Percentiles rank a stretch among this genome's conserved stretches.
Conservation (phyloP, 345 rosid genomes). For the Lepidium sativum region DNA sequence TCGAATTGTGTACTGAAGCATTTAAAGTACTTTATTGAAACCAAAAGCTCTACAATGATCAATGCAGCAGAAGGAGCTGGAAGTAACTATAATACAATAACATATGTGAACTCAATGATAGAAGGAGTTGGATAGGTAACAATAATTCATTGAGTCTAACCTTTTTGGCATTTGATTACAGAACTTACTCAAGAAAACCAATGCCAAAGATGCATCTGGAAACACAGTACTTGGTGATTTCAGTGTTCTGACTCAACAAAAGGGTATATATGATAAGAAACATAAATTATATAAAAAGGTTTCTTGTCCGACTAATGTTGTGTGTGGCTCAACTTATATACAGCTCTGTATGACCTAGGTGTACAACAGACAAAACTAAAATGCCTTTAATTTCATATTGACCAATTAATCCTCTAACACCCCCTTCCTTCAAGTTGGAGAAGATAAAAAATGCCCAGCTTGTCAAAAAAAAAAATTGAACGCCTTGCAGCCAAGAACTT, state of each 20-base stretch:
- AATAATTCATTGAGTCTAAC: neutral
- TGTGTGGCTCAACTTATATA: too few relatives aligned
- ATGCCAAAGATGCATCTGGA: slow-evolving; percentile 99
- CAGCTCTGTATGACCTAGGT: too few relatives aligned
- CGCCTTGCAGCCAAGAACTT: too few relatives aligned
- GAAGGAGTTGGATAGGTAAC: too few relatives aligned
- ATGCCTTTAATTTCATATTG: too few relatives aligned
- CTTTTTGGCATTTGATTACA: slow-evolving; percentile 26
- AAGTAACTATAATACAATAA: slow-evolving; percentile 34
- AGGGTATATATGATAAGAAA: slow-evolving; percentile 71
- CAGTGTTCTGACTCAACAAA: slow-evolving; percentile 88
- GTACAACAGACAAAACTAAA: too few relatives aligned
- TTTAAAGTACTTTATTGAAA: slow-evolving; percentile 80
- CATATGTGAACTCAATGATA: neutral
- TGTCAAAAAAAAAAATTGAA: too few relatives aligned
- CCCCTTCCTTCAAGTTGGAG: too few relatives aligned
- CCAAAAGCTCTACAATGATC: slow-evolving; percentile 91
- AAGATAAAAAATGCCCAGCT: too few relatives aligned
- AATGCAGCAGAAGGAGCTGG: slow-evolving; percentile 99
- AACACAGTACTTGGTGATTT: slow-evolving; percentile 75
- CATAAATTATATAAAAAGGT: too few relatives aligned
- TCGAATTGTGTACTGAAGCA: slow-evolving; percentile 85
- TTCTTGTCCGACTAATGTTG: too few relatives aligned
- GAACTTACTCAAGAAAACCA: slow-evolving; percentile 55
- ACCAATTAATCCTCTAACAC: too few relatives aligned